A percentile compares a stretch with the other conserved stretches of the same genome.
These are phyloP conservation scores for Lichtheimia ornata DNA, from an alignment of 371 early-diverging fungal genomes.

Conservation along the genomic window DNA sequence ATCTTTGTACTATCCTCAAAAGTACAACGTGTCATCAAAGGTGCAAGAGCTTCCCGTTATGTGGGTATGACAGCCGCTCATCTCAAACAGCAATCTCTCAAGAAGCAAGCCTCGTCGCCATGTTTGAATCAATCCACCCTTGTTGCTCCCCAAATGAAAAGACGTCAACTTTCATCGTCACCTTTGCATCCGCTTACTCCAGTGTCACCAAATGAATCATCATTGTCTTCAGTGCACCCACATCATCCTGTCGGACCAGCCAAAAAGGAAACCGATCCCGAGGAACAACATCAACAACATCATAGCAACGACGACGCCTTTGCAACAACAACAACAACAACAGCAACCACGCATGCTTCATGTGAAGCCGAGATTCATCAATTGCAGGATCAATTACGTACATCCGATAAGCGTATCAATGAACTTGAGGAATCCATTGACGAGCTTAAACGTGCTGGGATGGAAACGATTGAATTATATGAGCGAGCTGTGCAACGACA, in stretches of 20 bases:
- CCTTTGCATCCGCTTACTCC: background rate
- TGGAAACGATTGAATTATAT: conserved; percentile 40
- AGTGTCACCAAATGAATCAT: conserved; percentile 51
- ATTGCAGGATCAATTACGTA: conserved; percentile 12
- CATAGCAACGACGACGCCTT: conserved; percentile 36
- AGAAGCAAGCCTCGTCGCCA: conserved; percentile 7
- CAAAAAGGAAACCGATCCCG: conserved; percentile 14
- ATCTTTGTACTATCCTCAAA: conserved; percentile 24
- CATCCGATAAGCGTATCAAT: conserved; percentile 4
- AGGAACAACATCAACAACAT: background rate
- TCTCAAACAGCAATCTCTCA: conserved; percentile 2
- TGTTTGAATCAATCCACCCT: background rate
- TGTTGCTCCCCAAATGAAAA: background rate
- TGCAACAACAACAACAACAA: conserved; percentile 30
- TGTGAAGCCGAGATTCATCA: conserved; percentile 10
- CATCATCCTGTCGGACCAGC: conserved; percentile 4
- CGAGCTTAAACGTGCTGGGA: conserved; percentile 31
- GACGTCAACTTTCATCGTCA: background rate
- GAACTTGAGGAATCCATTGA: conserved; percentile 23
- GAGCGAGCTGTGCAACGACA: conserved; percentile 23
- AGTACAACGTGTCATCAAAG: conserved; percentile 7
- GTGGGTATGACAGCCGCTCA: background rate
- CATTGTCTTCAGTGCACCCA: conserved; percentile 1
- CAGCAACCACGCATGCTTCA: conserved; percentile 16
- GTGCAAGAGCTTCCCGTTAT: background rate